phyloP scores from a whole-genome alignment of 2,329 filamentous ascomycete species.

The Clarireedia hainanense region DNA sequence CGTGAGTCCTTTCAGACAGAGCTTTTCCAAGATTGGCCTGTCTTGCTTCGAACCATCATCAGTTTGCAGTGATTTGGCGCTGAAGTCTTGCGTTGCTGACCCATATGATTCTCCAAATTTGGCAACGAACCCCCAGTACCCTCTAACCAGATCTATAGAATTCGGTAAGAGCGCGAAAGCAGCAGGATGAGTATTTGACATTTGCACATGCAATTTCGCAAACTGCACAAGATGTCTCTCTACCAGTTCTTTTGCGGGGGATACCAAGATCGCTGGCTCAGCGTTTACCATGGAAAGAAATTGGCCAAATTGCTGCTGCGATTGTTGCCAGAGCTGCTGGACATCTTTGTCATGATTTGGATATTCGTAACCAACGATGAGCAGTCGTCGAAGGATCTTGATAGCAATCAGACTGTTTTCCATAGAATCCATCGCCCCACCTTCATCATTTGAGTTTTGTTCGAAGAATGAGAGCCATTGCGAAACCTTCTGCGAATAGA shows the following conservation, averaged over 20 bases:
- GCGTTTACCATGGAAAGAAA: slow-evolving; percentile 59
- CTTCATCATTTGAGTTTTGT: slow-evolving; percentile 46
- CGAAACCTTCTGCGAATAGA: slow-evolving; percentile 68
- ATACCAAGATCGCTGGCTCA: slow-evolving; percentile 44
- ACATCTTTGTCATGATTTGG: slow-evolving; percentile 74
- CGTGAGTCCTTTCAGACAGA: slow-evolving; percentile 76
- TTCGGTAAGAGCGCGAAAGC: slow-evolving; percentile 78
- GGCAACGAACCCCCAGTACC: slow-evolving; percentile 79
- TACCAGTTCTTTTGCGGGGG: slow-evolving; percentile 51
- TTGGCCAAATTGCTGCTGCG: slow-evolving; percentile 69
- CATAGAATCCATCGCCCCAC: slow-evolving; percentile 54
- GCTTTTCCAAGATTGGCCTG: slow-evolving; percentile 63
- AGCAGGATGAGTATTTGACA: slow-evolving; percentile 71
- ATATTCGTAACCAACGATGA: slow-evolving; percentile 75
- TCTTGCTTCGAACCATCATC: slow-evolving; percentile 42
- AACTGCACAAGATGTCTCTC: slow-evolving; percentile 85
- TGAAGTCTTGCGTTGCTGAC: slow-evolving; percentile 31
- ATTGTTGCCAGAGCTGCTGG: slow-evolving; percentile 70
- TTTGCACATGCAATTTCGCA: slow-evolving; percentile 82
- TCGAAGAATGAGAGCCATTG: slow-evolving; percentile 59
- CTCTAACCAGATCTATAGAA: slow-evolving; percentile 66
- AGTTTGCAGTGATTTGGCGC: slow-evolving; percentile 37
- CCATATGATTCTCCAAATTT: slow-evolving; percentile 70
- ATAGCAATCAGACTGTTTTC: slow-evolving; percentile 71
- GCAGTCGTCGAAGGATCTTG: slow-evolving; percentile 70